These are phyloP conservation scores for Tilletia horrida DNA, from an alignment of 1,284 basidiomycete species.

Conservation along the genomic window DNA sequence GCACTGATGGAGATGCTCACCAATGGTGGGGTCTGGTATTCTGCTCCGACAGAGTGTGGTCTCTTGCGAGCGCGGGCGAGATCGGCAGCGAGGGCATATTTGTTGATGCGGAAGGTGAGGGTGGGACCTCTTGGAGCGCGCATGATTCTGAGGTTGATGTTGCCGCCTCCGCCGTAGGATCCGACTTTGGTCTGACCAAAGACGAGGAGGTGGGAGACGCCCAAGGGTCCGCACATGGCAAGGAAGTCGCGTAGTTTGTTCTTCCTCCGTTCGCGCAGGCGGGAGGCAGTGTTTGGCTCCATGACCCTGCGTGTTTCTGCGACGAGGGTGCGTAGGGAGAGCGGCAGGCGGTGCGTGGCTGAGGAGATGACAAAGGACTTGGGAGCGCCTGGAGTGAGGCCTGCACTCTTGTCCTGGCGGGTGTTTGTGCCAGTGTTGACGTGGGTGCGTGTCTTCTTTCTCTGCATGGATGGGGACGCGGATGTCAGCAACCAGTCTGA, in stretches of 20 bases:
- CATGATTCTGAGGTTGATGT: constrained; percentile 73
- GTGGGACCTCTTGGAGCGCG: constrained; percentile 90
- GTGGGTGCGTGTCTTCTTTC: constrained; percentile 52
- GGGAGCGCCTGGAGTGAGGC: constrained; percentile 51
- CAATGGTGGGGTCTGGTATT: constrained; percentile 79
- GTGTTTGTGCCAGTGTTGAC: constrained; percentile 28
- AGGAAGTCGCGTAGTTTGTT: constrained; percentile 95
- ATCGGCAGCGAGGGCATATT: constrained; percentile 87
- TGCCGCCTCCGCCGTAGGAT: constrained; percentile 57
- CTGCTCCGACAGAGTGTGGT: constrained; percentile 70
- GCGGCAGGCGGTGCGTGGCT: constrained; percentile 73
- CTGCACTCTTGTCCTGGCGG: constrained; percentile 36
- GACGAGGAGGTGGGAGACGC: constrained; percentile 88
- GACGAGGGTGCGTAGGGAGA: constrained; percentile 79
- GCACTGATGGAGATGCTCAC: constrained; percentile 59
- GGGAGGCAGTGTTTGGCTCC: constrained; percentile 94
- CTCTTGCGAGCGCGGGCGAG: constrained; percentile 67
- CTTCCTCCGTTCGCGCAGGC: constrained; percentile 62
- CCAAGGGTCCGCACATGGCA: constrained; percentile 82
- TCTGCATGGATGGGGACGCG: constrained; percentile 6
- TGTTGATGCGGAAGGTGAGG: constrained; percentile 84
- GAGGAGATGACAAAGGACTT: constrained; percentile 82
- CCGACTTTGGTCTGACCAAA: constrained; percentile 59
- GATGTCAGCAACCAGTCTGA: not conserved
- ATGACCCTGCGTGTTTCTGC: constrained; percentile 89